Percentiles rank a stretch among this genome's conserved stretches.
These are phyloP conservation scores for Erysiphe neolycopersici DNA, from an alignment of 2,329 filamentous ascomycete species.

Conservation along the genomic window DNA sequence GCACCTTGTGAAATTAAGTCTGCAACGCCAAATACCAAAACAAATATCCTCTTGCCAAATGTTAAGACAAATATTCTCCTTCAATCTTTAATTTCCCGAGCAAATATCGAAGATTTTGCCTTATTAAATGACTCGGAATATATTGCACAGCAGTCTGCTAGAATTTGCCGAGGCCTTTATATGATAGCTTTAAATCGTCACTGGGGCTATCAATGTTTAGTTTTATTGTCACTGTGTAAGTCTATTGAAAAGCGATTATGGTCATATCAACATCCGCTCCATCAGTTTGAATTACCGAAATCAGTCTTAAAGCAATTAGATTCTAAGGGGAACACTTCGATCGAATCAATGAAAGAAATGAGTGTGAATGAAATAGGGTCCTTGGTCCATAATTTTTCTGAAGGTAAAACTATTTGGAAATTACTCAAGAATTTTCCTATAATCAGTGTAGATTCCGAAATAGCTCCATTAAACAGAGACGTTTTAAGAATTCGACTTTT, in stretches of 20 bases:
- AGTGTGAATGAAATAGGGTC: conserved; percentile 70
- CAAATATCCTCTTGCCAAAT: conserved; percentile 19
- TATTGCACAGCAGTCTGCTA: conserved; percentile 79
- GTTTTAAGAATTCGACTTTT: conserved; percentile 75
- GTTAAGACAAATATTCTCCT: conserved; percentile 89
- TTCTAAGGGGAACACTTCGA: conserved; percentile 36
- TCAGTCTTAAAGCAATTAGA: conserved; percentile 67
- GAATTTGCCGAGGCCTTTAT: conserved; percentile 84
- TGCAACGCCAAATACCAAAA: background rate
- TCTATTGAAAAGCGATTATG: conserved; percentile 92
- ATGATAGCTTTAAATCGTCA: conserved; percentile 90
- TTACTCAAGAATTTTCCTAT: conserved; percentile 82
- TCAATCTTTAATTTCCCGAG: conserved; percentile 78
- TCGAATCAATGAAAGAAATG: conserved; percentile 81
- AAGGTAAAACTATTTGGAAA: conserved; percentile 57
- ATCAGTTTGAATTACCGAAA: conserved; percentile 77
- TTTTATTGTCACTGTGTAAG: conserved; percentile 76
- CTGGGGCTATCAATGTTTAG: conserved; percentile 88
- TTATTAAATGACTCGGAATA: conserved; percentile 80
- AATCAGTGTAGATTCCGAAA: conserved; percentile 70
- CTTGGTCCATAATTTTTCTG: conserved; percentile 71
- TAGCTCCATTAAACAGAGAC: conserved; percentile 82
- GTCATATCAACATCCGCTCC: conserved; percentile 82
- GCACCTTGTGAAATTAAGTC: conserved; percentile 43
- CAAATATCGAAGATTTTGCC: conserved; percentile 77